Conservation (phyloP, 1,139 yeast species). For the Taphrina betulina region DNA sequence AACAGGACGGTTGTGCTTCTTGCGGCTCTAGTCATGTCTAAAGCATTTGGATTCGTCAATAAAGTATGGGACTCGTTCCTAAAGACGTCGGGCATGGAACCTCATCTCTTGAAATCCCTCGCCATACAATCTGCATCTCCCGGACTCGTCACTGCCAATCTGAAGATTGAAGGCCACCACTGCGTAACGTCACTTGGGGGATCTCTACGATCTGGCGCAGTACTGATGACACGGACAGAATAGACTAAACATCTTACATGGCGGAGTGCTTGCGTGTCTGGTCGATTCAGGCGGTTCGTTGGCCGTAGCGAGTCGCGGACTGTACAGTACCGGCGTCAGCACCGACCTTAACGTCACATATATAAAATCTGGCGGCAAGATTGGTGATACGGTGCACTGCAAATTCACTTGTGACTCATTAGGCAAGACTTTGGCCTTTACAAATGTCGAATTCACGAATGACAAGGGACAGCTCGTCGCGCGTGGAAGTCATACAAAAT, state of each 20-base stretch:
- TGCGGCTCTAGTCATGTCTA: too few species aligned
- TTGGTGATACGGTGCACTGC: constrained; percentile 41
- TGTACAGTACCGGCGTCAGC: constrained; percentile 49
- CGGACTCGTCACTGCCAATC: constrained; percentile 21
- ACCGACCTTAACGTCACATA: constrained; percentile 49
- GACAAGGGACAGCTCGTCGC: constrained; percentile 45
- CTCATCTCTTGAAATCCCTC: constrained; percentile 41
- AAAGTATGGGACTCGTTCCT: constrained; percentile 46
- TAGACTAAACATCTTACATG: constrained; percentile 42
- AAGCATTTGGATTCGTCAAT: constrained; percentile 23
- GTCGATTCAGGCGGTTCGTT: constrained; percentile 51
- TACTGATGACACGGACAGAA: too few species aligned
- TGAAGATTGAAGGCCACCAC: constrained; percentile 24
- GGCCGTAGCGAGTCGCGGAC: constrained; percentile 49
- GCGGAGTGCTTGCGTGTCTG: constrained; percentile 48
- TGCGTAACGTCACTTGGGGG: too few species aligned
- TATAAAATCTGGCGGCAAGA: constrained; percentile 47
- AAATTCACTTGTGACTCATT: constrained; percentile 40
- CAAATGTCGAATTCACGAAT: constrained; percentile 45
- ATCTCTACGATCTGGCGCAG: too few species aligned
- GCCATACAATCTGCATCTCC: constrained; percentile 15
- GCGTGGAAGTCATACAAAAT: constrained; percentile 50
- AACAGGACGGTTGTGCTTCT: too few species aligned
- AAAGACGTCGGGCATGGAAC: constrained; percentile 46
- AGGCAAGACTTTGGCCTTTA: constrained; percentile 49